These are phyloP conservation scores for Epichloe uncinata DNA, from an alignment of 2,329 filamentous ascomycete genomes.

Conservation along the genomic window DNA sequence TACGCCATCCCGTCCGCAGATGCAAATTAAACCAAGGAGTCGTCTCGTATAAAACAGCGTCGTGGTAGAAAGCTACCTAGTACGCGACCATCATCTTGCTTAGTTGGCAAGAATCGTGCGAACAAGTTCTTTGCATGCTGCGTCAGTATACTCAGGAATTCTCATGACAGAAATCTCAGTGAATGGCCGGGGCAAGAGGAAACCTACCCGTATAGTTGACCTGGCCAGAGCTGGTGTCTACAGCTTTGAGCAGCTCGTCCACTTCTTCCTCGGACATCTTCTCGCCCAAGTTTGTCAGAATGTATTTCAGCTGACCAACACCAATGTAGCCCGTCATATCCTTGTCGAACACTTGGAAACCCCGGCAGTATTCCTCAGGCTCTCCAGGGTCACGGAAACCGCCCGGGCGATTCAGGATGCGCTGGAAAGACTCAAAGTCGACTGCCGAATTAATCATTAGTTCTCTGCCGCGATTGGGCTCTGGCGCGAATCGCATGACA, in stretches of 20 bases:
- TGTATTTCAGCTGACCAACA: slow-evolving; percentile 94
- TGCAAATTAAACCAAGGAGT: slow-evolving; percentile 8
- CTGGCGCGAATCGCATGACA: not conserved
- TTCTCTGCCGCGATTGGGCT: not conserved
- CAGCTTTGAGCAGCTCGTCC: slow-evolving; percentile 94
- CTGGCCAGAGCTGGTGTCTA: slow-evolving; percentile 90
- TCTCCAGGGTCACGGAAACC: slow-evolving; percentile 97
- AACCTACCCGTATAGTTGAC: slow-evolving; percentile 84
- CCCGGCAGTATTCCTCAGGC: slow-evolving; percentile 95
- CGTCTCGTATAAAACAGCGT: not conserved
- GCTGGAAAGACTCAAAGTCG: slow-evolving; percentile 95
- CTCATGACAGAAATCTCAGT: not conserved
- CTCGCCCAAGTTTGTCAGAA: slow-evolving; percentile 94
- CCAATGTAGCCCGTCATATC: slow-evolving; percentile 97
- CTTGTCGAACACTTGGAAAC: slow-evolving; percentile 99
- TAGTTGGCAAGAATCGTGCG: slow-evolving; percentile 79
- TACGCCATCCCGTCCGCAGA: slow-evolving; percentile 4
- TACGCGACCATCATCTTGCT: slow-evolving; percentile 7
- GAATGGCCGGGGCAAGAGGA: not conserved
- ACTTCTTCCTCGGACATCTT: slow-evolving; percentile 99
- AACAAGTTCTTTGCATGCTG: slow-evolving; percentile 52
- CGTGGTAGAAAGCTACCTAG: not conserved
- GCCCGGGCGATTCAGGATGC: slow-evolving; percentile 91
- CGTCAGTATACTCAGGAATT: slow-evolving; percentile 4
- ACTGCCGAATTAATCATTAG: slow-evolving; percentile 38